Evolutionary conservation across 257 asterid genomes (phyloP).

Genomic region (Lithospermum erythrorhizon): DNA sequence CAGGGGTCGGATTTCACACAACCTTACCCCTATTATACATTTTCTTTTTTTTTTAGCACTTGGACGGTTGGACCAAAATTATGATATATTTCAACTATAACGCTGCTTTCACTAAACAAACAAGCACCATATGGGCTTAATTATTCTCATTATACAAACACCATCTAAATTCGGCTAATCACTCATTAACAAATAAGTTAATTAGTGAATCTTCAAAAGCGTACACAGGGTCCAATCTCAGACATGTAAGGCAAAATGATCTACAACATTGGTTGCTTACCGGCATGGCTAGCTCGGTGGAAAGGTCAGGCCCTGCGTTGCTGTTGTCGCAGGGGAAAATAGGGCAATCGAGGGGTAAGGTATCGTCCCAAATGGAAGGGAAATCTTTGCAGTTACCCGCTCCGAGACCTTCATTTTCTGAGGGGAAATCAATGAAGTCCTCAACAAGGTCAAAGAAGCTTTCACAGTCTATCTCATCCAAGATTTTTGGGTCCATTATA

Average conservation of each 20-base stretch:
- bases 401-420: conserved; percentile 40
- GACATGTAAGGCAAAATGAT: neutral
- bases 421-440: conserved; percentile 82
- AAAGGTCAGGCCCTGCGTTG: conserved; percentile 43
- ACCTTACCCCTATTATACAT: no score
- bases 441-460: conserved; percentile 88
- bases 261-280: conserved; percentile 25
- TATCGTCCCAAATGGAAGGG: conserved; percentile 61
- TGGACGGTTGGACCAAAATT: neutral
- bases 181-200: neutral
- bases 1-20: no score
- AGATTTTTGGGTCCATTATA: conserved; percentile 50
- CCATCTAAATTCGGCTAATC: neutral
- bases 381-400: conserved; percentile 46
- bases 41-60: no score
- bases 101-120: neutral
- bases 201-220: no score
- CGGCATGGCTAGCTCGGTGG: conserved; percentile 79
- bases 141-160: no score
- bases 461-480: conserved; percentile 69
- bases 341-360: conserved; percentile 39
- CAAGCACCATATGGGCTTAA: neutral
- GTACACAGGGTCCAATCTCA: neutral
- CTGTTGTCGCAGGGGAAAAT: conserved; percentile 35
- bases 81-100: neutral